Base-by-base conservation (phyloP, 2,329 filamentous ascomycete genomes). In the Microascus cirrosus region DNA sequence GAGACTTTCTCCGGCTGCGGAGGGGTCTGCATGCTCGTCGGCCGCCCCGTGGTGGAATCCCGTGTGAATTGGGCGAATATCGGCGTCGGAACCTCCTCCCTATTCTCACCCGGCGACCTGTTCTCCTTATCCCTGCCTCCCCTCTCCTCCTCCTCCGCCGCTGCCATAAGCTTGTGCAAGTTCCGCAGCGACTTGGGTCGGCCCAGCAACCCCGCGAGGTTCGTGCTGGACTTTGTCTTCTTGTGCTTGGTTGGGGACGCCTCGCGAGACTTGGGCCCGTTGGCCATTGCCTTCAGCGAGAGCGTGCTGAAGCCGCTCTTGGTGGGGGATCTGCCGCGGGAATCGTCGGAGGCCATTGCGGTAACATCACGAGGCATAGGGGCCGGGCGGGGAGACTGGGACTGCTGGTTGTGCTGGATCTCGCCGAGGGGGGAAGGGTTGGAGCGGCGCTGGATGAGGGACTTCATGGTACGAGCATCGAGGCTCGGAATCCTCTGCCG, bases 151-250 rank as follows among this genome's bases (percentile, higher is more conserved):
- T 50, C 45, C n/a, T 50, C 45, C n/a, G 5, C 22, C 57, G 79
- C 74, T 15, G 39, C 24, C 15, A 69, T 68, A 53, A 76, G 66
- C 59, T 77, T 78, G 61, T 82, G 80, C 25, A 87, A 71, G 62
- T 83, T 86, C 66, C 85, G 89, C 57, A 85, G 78, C 11, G 89
- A 90, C 68, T 87, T 90, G 60, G 85, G 83, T 59, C 87, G 85
- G 59, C 84, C 84, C 56, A 96, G 80, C 58, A 96, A 80, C 4
- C 80, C 84, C 0, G 84, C 83, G n/a, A 97, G 77, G 68, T 91
- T 95, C 35, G 88, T 88, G 3, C 88, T 81, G 0, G 92, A 95
- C 70, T 93, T 95, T 42, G 82, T 82, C 75, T 93, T 95, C 67
- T 86, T 87, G 28, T 83, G 82, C 66, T 87, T 88, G 59, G 77